Conservation (phyloP, 1,284 basidiomycete genomes). For the Sanghuangporus sanghuang region DNA sequence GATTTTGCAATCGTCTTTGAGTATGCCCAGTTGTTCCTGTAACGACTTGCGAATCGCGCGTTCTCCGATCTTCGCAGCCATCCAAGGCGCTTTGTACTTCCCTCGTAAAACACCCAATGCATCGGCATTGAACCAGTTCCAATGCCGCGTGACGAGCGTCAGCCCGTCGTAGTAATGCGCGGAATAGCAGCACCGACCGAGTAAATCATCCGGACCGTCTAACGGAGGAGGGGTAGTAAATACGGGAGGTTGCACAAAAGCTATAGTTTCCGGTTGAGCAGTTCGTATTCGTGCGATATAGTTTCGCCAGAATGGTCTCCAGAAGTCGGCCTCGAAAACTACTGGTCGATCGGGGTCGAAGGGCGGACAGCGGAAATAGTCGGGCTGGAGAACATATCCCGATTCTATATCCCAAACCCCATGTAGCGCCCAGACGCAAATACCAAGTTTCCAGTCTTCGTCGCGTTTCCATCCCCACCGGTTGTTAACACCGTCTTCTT, state of each 20-base stretch:
- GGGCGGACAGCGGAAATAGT: constrained; percentile 69
- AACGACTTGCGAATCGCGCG: constrained; percentile 77
- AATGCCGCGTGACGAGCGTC: constrained; percentile 78
- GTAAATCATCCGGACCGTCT: constrained; percentile 49
- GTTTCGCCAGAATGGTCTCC: constrained; percentile 70
- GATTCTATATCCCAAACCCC: constrained; percentile 85
- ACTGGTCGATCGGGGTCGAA: constrained; percentile 35
- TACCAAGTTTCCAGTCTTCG: constrained; percentile 75
- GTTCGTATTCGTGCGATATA: constrained; percentile 65
- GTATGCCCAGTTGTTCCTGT: constrained; percentile 78
- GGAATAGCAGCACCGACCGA: constrained; percentile 73
- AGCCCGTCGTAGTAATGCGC: constrained; percentile 96
- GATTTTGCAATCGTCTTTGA: constrained; percentile 68
- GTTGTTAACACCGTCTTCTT: constrained; percentile 24
- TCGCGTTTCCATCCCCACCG: constrained; percentile 82
- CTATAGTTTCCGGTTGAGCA: constrained; percentile 80
- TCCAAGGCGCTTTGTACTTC: constrained; percentile 71
- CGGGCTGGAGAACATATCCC: constrained; percentile 63
- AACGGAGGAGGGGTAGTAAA: constrained; percentile 77
- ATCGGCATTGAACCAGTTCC: constrained; percentile 98
- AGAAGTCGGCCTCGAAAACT: constrained; percentile 79
- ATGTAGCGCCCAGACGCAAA: constrained; percentile 89
- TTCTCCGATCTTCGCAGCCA: constrained; percentile 76
- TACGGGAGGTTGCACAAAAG: constrained; percentile 91
- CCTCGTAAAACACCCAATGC: constrained; percentile 86